Evolutionary conservation across 164 flowering plant genomes (phyloP).

Genomic region (Saururus chinensis): DNA sequence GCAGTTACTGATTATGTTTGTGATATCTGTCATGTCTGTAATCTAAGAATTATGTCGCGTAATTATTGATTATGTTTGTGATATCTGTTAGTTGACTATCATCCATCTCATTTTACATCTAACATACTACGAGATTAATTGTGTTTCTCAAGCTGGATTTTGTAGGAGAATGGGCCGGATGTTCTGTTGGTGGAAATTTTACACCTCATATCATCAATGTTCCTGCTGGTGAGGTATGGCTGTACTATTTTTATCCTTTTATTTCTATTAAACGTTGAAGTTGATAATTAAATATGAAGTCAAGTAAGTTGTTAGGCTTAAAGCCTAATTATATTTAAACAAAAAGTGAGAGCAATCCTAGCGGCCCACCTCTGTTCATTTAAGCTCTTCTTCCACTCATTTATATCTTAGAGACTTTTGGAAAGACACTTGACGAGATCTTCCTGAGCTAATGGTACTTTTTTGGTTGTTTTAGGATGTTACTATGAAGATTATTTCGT

Average conservation of each 20-base stretch:
- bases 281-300: too few relatives aligned
- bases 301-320: too few relatives aligned
- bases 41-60: background rate
- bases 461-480: conserved; percentile 52
- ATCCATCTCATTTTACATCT: background rate
- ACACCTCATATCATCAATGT: conserved; percentile 70
- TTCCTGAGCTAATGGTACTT: background rate
- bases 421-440: background rate
- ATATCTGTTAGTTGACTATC: too few relatives aligned
- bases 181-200: conserved; percentile 60
- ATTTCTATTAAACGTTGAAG: too few relatives aligned
- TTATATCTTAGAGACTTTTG: background rate
- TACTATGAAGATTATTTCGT: conserved; percentile 91
- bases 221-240: conserved; percentile 66
- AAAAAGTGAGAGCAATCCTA: background rate
- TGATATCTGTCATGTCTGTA: too few relatives aligned
- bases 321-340: too few relatives aligned
- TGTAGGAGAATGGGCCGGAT: conserved; percentile 42
- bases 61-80: background rate
- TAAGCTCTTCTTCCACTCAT: background rate
- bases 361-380: background rate
- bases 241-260: background rate
- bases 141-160: conserved; percentile 1
- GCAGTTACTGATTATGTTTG: background rate
- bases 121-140: background rate